These are phyloP conservation scores for Penicillium crystallinum DNA, from an alignment of 495 filamentous ascomycete species.

Conservation along the genomic window DNA sequence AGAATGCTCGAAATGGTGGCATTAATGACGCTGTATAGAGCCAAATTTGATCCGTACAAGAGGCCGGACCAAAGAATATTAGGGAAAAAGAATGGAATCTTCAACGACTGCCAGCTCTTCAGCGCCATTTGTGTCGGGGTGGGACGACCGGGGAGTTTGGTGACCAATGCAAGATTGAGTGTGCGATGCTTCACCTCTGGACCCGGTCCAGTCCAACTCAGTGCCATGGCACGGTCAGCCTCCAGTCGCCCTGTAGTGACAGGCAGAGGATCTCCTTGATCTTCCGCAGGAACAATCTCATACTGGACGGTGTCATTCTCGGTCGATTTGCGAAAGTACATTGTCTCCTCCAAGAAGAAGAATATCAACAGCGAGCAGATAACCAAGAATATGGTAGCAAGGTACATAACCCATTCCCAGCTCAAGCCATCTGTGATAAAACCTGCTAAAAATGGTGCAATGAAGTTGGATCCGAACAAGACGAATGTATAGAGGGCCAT, in stretches of 20 bases:
- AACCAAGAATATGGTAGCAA: slow-evolving; percentile 36
- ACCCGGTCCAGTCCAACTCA: too few relatives aligned
- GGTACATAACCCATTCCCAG: slow-evolving; percentile 45
- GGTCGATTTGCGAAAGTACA: slow-evolving; percentile 1
- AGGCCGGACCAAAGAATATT: slow-evolving; percentile 7
- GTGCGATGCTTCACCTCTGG: not conserved
- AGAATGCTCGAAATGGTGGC: slow-evolving; percentile 6
- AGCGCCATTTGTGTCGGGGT: not conserved
- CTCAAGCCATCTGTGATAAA: slow-evolving; percentile 47
- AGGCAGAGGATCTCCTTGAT: not conserved
- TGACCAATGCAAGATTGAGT: not conserved
- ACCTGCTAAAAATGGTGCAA: slow-evolving; percentile 46
- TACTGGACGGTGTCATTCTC: not conserved
- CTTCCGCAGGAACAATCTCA: not conserved
- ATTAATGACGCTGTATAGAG: slow-evolving; percentile 5
- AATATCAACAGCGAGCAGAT: not conserved
- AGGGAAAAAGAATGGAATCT: slow-evolving; percentile 11
- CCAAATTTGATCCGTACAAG: slow-evolving; percentile 2
- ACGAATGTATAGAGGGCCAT: slow-evolving; percentile 48
- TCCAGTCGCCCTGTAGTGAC: not conserved
- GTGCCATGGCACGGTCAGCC: not conserved
- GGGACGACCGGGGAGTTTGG: not conserved
- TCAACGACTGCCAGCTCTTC: not conserved
- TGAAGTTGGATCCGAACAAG: slow-evolving; percentile 44
- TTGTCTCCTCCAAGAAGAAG: slow-evolving; percentile 54